Evolutionary conservation across 176 grass and related monocot genomes (phyloP), one percentile per base, ranked within the genome.

Genomic region (Avena eriantha): DNA sequence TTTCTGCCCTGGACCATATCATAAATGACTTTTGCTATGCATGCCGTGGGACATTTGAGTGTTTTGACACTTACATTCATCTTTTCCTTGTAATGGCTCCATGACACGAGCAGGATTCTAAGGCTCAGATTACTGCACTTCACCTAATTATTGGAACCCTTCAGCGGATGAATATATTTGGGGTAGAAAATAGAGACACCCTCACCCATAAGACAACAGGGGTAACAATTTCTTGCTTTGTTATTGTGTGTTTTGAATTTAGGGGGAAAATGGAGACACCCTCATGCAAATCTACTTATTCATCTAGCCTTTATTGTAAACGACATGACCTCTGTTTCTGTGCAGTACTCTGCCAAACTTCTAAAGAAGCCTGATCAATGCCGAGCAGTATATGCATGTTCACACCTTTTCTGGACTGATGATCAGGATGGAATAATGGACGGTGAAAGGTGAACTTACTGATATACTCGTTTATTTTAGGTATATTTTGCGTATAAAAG

Each of bases 401-500:
- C 97, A 83, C 97, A 99, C 82, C 90, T 99, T 76, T 99, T 99
- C 81, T 99, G 94, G 97, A 92, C 93, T 59, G 97, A 99, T 70
- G 97, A 96, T 72, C 94, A 99, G 84, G 97, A 99, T 87, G 97
- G 97, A 80, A 84, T 99, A 79, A 96, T 94, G 92, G 97, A 99
- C 78, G 94, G 94, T 69, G 97, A 99, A 96, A 99, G 94, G 97
- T 99, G 69, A 84, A 79, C 8, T n/a, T 70, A 70, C 80, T 80
- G 46, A 53, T 61, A 18, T 76, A 9, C 47, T 58, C 12, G 3
- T 3, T 87, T 57, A 72, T 8, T 34, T 84, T 80, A 21, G 26
- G 33, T 73, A 77, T 67, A 49, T 65, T 67, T 53, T 65, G 31
- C 80, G 66, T 64, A 67, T 53, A 65, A 83, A 73, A 65, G 36